Base-by-base conservation (phyloP, 2,329 filamentous ascomycete species). In the Colletotrichum orchidophilum region DNA sequence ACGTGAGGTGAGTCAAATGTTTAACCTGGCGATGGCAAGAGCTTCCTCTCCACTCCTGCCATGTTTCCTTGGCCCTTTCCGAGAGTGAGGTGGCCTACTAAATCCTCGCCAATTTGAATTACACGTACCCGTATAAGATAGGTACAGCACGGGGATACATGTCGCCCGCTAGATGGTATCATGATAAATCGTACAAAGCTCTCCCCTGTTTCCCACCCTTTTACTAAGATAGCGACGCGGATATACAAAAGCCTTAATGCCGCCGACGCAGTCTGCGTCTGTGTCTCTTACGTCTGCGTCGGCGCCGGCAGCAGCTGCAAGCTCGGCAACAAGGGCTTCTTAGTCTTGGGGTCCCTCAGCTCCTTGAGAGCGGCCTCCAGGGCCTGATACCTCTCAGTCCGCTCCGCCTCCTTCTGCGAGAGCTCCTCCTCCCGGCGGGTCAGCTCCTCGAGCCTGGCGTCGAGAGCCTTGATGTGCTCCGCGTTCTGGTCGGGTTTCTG, bases 401-500 rank as follows among this genome's bases (percentile, higher is more conserved):
- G 85, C 72, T 84, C 84, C 71, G 84, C 81, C 69, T 87, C 84
- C 15, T 76, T 78, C 26, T 61, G 46, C 21, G 83, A 83, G 11
- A 89, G 81, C 73, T 88, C 87, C 71, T 85, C 83, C 67, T 88
- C 87, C 70, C 81, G 82, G 76, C 77, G 80, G 74, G 83, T 83
- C 46, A 90, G 80, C 71, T 87, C 85, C 29, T 88, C 86, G 13
- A 89, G 77, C 67, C 83, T 81, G 58, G 78, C 76, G 42, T 83
- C 81, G 29, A 91, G 81, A 68, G 86, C 86, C 29, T 85, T 83
- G 65, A 90, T 85, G 72, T 81, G 85, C 76, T 89, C 85, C 53
- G 83, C 81, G 75, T 88, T 90, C 64, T 81, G 74, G 75, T 92
- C 90, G 9, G 90, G 89, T 78, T 92, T 92, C 74, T 85, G 82